Conservation (phyloP, 1,284 basidiomycete species). For the Thecaphora frezii region DNA sequence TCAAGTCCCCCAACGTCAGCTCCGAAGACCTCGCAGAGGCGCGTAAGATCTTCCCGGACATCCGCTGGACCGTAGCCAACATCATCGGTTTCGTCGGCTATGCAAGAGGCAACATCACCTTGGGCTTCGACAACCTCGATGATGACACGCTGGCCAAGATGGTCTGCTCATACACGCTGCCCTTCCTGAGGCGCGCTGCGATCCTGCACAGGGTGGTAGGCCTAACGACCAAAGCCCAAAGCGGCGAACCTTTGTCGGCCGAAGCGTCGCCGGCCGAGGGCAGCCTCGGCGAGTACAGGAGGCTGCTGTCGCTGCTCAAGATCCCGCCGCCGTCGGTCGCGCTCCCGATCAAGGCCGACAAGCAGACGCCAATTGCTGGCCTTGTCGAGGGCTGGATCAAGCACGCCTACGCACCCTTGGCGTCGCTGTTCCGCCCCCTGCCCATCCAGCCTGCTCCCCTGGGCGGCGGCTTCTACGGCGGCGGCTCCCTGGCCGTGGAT, state of each 20-base stretch:
- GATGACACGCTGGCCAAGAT: constrained; percentile 71
- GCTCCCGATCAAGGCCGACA: constrained; percentile 44
- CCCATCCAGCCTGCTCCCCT: constrained; percentile 46
- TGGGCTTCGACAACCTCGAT: constrained; percentile 56
- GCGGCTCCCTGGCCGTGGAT: neutral
- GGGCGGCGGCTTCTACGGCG: constrained; percentile 14
- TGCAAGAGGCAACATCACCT: constrained; percentile 55
- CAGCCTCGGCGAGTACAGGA: constrained; percentile 43
- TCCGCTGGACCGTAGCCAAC: constrained; percentile 55
- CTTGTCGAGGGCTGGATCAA: constrained; percentile 58
- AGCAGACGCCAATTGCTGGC: constrained; percentile 52
- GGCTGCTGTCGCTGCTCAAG: constrained; percentile 38
- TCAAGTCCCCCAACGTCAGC: constrained; percentile 22
- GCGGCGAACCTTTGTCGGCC: neutral
- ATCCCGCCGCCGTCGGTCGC: constrained; percentile 48
- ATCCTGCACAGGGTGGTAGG: constrained; percentile 77
- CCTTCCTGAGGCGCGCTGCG: constrained; percentile 87
- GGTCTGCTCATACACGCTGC: constrained; percentile 84
- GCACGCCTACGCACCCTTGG: constrained; percentile 53
- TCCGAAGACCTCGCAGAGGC: constrained; percentile 36
- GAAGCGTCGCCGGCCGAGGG: neutral
- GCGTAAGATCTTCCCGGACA: constrained; percentile 49
- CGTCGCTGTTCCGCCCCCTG: constrained; percentile 55
- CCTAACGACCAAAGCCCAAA: constrained; percentile 1
- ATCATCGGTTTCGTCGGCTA: constrained; percentile 56